Evolutionary conservation across 371 early-diverging fungal genomes (phyloP).

Genomic region (Mucor piriformis): DNA sequence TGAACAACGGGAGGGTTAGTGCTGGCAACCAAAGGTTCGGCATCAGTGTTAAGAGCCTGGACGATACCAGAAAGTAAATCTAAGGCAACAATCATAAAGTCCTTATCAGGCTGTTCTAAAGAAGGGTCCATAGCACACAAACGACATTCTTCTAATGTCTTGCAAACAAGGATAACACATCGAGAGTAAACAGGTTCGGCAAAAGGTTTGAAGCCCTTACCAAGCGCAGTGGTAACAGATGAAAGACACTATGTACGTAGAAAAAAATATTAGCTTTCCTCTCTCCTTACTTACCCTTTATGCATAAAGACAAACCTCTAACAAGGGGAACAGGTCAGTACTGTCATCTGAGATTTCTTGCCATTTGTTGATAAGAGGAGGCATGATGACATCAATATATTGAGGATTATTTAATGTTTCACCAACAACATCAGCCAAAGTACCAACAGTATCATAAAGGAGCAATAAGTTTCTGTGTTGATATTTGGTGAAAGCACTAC

Average conservation of each 20-base stretch:
- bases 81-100: conserved; percentile 92
- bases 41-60: conserved; percentile 83
- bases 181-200: conserved; percentile 85
- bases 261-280: background rate
- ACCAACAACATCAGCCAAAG: conserved; percentile 90
- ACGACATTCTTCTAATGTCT: conserved; percentile 72
- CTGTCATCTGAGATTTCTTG: conserved; percentile 74
- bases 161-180: conserved; percentile 79
- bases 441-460: conserved; percentile 93
- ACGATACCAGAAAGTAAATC: conserved; percentile 92
- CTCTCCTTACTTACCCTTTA: background rate
- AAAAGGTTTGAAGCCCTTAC: conserved; percentile 81
- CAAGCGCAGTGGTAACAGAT: conserved; percentile 85
- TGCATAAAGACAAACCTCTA: conserved; percentile 62
- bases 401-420: conserved; percentile 73
- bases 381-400: conserved; percentile 81
- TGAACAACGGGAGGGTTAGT: conserved; percentile 76
- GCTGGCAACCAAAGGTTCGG: conserved; percentile 73
- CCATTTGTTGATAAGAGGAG: conserved; percentile 84
- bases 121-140: conserved; percentile 62
- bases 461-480: conserved; percentile 90
- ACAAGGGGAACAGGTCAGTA: conserved; percentile 85
- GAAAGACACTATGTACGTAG: conserved; percentile 71
- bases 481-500: conserved; percentile 80
- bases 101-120: conserved; percentile 83